phyloP scores from a whole-genome alignment of 306 rosid genomes.

The Arachis stenosperma region DNA sequence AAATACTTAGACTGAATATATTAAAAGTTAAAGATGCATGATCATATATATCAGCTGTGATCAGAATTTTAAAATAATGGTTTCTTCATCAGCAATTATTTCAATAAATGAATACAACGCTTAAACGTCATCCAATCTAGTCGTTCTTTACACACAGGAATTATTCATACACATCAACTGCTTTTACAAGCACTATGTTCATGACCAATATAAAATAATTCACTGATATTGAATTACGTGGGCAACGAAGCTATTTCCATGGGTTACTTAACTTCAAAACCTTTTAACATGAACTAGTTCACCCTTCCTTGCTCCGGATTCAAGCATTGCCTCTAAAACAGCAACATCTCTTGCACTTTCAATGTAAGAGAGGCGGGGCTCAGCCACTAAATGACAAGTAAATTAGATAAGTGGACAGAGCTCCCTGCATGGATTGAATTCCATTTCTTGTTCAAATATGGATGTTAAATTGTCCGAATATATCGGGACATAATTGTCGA shows the following conservation, averaged over 20 bases:
- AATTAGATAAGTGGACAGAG: too few species aligned
- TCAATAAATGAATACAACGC: constrained; percentile 24
- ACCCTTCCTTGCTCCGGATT: constrained; percentile 80
- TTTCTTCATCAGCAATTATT: neutral
- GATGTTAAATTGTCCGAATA: constrained; percentile 21
- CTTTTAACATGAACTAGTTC: constrained; percentile 69
- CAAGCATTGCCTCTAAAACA: constrained; percentile 91
- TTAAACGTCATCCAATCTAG: constrained; percentile 18
- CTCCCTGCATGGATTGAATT: too few species aligned
- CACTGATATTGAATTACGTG: constrained; percentile 18
- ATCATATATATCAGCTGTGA: neutral
- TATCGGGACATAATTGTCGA: constrained; percentile 31
- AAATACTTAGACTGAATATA: neutral
- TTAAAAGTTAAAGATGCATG: constrained; percentile 15
- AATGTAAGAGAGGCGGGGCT: too few species aligned
- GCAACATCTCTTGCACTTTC: constrained; percentile 98
- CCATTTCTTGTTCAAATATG: neutral
- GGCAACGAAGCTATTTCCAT: constrained; percentile 24
- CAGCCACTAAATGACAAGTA: too few species aligned
- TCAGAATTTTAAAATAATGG: too few species aligned
- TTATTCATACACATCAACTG: constrained; percentile 28
- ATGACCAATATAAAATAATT: constrained; percentile 17
- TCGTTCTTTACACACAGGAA: constrained; percentile 2
- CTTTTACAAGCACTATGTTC: constrained; percentile 3
- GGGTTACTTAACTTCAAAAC: constrained; percentile 49